These are phyloP conservation scores for Corymbia citriodora DNA, from an alignment of 441 rosid species.

Conservation along the genomic window DNA sequence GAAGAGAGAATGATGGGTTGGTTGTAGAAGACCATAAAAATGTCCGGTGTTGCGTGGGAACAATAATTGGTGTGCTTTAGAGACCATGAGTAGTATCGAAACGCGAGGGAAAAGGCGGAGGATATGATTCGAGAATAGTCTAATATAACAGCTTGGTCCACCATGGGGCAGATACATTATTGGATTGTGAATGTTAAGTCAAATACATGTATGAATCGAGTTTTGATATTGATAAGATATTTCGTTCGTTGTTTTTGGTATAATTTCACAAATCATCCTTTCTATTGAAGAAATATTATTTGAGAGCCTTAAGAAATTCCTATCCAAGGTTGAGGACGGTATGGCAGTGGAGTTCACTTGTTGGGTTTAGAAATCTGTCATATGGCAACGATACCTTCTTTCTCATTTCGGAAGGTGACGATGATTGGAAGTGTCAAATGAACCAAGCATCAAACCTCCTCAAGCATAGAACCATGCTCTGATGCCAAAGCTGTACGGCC, in stretches of 20 bases:
- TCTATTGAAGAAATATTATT: background rate
- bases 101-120: background rate
- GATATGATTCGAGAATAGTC: background rate
- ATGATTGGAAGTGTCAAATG: background rate
- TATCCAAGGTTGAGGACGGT: background rate
- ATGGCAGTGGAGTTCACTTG: background rate
- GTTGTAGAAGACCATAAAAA: background rate
- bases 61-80: background rate
- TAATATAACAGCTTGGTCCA: background rate
- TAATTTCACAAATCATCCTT: background rate
- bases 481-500: constrained; percentile 88
- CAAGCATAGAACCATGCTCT: constrained; percentile 95
- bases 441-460: constrained; percentile 49
- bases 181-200: background rate
- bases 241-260: no score
- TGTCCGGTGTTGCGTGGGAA: background rate
- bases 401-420: no score
- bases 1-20: background rate
- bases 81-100: background rate
- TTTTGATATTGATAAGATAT: background rate
- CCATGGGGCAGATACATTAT: background rate
- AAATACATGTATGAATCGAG: background rate
- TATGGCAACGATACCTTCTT: no score
- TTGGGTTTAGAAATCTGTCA: background rate
- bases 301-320: background rate